A percentile compares a stretch with the other conserved stretches of the same genome.
These are phyloP conservation scores for Dothistroma pini DNA, from an alignment of 2,329 filamentous ascomycete genomes.

Conservation along the genomic window DNA sequence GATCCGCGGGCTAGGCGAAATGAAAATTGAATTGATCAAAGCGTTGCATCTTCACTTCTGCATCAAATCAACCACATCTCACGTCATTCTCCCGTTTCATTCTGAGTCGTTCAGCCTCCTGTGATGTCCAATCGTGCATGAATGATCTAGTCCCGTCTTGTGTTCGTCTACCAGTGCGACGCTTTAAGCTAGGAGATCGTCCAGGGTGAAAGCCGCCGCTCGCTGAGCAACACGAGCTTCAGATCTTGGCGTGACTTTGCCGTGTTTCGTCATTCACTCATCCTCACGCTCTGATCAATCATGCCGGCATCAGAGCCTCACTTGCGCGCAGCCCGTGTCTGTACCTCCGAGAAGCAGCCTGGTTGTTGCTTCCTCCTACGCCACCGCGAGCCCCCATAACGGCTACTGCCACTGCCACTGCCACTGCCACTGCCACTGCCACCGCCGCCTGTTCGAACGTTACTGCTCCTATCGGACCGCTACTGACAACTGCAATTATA, in stretches of 20 bases:
- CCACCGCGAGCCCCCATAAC: not conserved
- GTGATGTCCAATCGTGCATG: not conserved
- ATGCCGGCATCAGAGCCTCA: not conserved
- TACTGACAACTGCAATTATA: not conserved
- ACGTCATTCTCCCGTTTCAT: not conserved
- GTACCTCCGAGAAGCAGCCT: not conserved
- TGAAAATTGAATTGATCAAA: slow-evolving; percentile 5
- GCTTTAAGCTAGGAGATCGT: not conserved
- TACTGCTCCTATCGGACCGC: not conserved
- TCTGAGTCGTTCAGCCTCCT: not conserved
- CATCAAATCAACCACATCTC: slow-evolving; percentile 1
- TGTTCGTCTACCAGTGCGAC: not conserved
- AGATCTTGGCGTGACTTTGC: not conserved
- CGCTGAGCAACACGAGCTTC: not conserved
- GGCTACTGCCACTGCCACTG: not conserved
- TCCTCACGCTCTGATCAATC: not conserved
- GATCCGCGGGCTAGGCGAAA: slow-evolving; percentile 2
- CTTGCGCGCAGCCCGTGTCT: not conserved
- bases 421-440: not conserved
- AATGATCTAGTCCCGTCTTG: slow-evolving; percentile 3
- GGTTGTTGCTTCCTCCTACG: not conserved
- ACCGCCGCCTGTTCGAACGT: no score
- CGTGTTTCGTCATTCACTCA: not conserved
- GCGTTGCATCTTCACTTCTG: slow-evolving; percentile 1
- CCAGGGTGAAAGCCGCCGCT: not conserved